phyloP scores from a whole-genome alignment of 2,329 filamentous ascomycete species.

The Pestalotiopsis sp. region DNA sequence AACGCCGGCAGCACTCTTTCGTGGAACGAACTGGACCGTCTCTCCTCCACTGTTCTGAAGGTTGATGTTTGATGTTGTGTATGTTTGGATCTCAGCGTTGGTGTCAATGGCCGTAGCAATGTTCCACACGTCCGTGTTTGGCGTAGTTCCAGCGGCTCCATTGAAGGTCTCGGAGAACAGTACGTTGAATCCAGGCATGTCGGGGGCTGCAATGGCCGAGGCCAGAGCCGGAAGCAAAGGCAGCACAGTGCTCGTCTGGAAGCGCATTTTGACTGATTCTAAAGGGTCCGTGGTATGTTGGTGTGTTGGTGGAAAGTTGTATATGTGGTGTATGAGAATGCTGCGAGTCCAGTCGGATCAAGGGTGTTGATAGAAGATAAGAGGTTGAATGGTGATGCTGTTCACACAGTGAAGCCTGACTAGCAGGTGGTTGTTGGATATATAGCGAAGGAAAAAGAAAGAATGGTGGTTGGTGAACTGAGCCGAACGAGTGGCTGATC shows the following conservation, averaged over 20 bases:
- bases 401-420: constrained; percentile 7
- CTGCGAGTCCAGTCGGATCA: not conserved
- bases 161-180: constrained; percentile 50
- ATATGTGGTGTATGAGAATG: constrained; percentile 10
- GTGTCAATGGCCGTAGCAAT: constrained; percentile 45
- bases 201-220: constrained; percentile 30
- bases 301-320: constrained; percentile 4
- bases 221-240: constrained; percentile 29
- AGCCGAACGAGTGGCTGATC: constrained; percentile 6
- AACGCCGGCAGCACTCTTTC: constrained; percentile 36
- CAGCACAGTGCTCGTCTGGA: constrained; percentile 27
- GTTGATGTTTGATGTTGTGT: constrained; percentile 46
- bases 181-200: constrained; percentile 39
- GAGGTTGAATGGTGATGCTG: not conserved
- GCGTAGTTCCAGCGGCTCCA: constrained; percentile 39
- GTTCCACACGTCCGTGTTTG: constrained; percentile 47
- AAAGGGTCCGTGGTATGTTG: constrained; percentile 11
- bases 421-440: constrained; percentile 10
- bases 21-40: constrained; percentile 56
- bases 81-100: constrained; percentile 53
- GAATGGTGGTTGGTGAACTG: constrained; percentile 1
- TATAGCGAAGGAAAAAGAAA: constrained; percentile 3
- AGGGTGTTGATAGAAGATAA: not conserved
- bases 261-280: constrained; percentile 24
- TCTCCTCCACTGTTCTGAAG: constrained; percentile 52